phyloP scores from a whole-genome alignment of 1,139 yeast species.

The Yamadazyma mexicana region DNA sequence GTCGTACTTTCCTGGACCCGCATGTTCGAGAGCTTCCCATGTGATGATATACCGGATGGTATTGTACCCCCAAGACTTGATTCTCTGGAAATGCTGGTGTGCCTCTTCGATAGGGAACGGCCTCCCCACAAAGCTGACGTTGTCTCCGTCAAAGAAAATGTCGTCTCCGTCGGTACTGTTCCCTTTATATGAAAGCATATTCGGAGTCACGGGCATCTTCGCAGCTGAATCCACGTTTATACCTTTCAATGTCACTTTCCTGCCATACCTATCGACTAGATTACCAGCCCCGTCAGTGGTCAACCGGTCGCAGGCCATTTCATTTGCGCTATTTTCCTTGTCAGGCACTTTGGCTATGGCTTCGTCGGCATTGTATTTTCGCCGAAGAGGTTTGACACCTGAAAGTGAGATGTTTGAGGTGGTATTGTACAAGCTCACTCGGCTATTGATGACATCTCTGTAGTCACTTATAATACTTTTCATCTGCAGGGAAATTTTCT shows the following conservation, averaged over 20 bases:
- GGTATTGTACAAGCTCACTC: constrained; percentile 31
- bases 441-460: constrained; percentile 31
- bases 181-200: constrained; percentile 52
- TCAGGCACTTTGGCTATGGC: constrained; percentile 19
- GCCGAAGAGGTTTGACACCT: constrained; percentile 31
- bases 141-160: constrained; percentile 65
- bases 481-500: constrained; percentile 15
- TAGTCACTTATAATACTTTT: constrained; percentile 25
- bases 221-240: constrained; percentile 79
- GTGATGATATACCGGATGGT: constrained; percentile 74
- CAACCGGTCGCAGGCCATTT: constrained; percentile 35
- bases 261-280: constrained; percentile 60
- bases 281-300: constrained; percentile 47
- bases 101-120: constrained; percentile 81
- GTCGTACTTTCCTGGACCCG: constrained; percentile 84
- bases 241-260: constrained; percentile 69
- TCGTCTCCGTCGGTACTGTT: constrained; percentile 43
- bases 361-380: constrained; percentile 20
- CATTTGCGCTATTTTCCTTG: constrained; percentile 5
- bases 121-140: constrained; percentile 75
- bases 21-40: constrained; percentile 93
- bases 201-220: constrained; percentile 66
- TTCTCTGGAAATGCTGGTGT: constrained; percentile 61
- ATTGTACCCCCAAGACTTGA: constrained; percentile 82
- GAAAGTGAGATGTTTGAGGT: constrained; percentile 25